Base-by-base conservation (phyloP, 768 basidiomycete genomes). In the Phylloporus scabripes region DNA sequence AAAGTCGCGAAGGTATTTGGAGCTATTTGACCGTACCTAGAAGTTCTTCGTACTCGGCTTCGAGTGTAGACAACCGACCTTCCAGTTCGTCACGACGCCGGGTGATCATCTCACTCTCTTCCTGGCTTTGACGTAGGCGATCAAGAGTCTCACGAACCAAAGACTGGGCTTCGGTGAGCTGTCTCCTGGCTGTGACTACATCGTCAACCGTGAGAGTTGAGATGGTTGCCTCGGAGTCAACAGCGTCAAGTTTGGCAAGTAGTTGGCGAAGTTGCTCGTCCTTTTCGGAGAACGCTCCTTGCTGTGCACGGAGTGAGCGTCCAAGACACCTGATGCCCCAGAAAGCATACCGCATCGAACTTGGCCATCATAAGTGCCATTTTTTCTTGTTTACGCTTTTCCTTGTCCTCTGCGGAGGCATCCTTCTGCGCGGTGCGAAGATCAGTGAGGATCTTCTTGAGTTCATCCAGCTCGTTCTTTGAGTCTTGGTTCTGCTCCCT, bases 321-420 rank as follows among this genome's bases (percentile, higher is more conserved):
- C 23, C 9, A n/a, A 32, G 42, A n/a, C 17, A 45, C 15, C 14
- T 15, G 2, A 33, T 28, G 41, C 14, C 46, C 44, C 39, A 46
- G 2, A 17, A 46, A 49, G 72, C 87, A 61, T 56, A 95, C 95
- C 53, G 87, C 79, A 70, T 98, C 94, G 58, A 99, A 95, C 68
- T 95, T 94, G 50, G 95, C 92, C 95, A 99, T 97, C 92, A 99
- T 96, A 57, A 93, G 75, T 8, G 92, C 93, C 89, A 99, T 91
- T 78, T 97, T 97, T 74, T 98, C 95, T 62, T 95, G 92, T 70
- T 98, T 98, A 68, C 89, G 83, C 76, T 92, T 96, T 76, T 99
- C 96, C 73, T 94, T 97, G 66, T 97, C 96, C 67, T 98, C 96
- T 28, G 84, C 84, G 33, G 86, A 85, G 14, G 86, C 81, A 52